A percentile compares a stretch with the other conserved stretches of the same genome.
These are phyloP conservation scores for Dendrocalamus latiflorus DNA, from an alignment of 202 grass and related monocot species.

Conservation along the genomic window DNA sequence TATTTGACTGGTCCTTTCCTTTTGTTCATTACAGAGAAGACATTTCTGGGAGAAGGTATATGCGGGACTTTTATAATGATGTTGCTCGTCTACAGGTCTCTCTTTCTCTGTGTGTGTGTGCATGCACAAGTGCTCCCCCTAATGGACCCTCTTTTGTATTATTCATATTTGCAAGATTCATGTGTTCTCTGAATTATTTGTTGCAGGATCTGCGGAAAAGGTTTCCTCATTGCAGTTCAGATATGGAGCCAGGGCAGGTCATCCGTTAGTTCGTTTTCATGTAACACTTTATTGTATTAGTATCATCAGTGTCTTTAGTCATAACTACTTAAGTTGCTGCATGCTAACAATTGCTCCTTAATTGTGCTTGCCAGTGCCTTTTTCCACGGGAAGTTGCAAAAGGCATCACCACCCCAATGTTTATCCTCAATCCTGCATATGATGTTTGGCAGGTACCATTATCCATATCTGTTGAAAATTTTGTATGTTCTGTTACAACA, in stretches of 20 bases:
- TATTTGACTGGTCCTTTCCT: no score
- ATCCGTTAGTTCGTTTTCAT: conserved; percentile 18
- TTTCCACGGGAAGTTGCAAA: no score
- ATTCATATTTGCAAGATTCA: background rate
- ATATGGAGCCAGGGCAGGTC: conserved; percentile 70
- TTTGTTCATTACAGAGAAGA: no score
- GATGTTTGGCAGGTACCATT: no score
- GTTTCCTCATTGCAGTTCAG: conserved; percentile 54
- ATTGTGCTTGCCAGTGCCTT: conserved; percentile 57
- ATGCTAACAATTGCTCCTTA: conserved; percentile 41
- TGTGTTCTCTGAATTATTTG: conserved; percentile 15
- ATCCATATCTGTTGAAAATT: no score
- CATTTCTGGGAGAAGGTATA: no score
- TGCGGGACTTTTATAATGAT: conserved; percentile 60
- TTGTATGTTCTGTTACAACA: background rate
- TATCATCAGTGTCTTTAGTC: background rate
- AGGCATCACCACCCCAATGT: no score
- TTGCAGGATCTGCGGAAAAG: conserved; percentile 61
- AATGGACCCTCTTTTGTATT: background rate
- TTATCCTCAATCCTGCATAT: no score
- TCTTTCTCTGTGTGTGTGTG: no score
- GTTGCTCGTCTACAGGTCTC: conserved; percentile 83
- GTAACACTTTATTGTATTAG: conserved; percentile 10
- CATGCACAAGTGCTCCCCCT: background rate
- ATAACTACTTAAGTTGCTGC: background rate